These are phyloP conservation scores for Phytophthora macrochlamydospora DNA, from an alignment of 352 stramenopile species.

Conservation along the genomic window DNA sequence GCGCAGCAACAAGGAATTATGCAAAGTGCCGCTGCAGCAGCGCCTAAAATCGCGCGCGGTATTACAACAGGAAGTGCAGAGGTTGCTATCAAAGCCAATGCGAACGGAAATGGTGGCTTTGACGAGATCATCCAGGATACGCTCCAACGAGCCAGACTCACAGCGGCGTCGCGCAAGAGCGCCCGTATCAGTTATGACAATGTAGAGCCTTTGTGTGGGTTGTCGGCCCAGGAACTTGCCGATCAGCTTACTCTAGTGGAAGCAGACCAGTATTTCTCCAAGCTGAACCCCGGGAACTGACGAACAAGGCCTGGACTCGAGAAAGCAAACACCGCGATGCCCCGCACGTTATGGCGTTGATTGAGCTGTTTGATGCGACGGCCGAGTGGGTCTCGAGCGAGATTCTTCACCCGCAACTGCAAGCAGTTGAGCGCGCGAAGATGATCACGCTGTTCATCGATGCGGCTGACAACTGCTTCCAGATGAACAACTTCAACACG, in stretches of 20 bases:
- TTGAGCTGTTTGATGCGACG: constrained; percentile 86
- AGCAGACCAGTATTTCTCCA: constrained; percentile 73
- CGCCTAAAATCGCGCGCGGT: constrained; percentile 66
- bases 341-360: constrained; percentile 82
- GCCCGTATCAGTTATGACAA: constrained; percentile 82
- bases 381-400: constrained; percentile 90
- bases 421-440: constrained; percentile 80
- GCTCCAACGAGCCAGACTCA: constrained; percentile 64
- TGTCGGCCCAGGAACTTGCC: constrained; percentile 70
- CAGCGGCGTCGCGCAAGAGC: constrained; percentile 58
- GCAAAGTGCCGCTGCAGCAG: constrained; percentile 30
- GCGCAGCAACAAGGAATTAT: constrained; percentile 19
- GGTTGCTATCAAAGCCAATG: constrained; percentile 32
- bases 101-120: constrained; percentile 24
- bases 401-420: constrained; percentile 84
- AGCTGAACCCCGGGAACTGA: constrained; percentile 80
- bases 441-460: constrained; percentile 88
- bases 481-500: constrained; percentile 92
- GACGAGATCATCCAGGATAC: constrained; percentile 77
- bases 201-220: constrained; percentile 65
- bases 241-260: constrained; percentile 87
- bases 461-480: constrained; percentile 77
- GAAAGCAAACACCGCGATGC: constrained; percentile 83
- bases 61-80: constrained; percentile 69
- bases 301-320: constrained; percentile 88